A percentile compares a stretch with the other conserved stretches of the same genome.
Conservation (phyloP, 1,284 basidiomycete species). For the Ganoderma boninense region DNA sequence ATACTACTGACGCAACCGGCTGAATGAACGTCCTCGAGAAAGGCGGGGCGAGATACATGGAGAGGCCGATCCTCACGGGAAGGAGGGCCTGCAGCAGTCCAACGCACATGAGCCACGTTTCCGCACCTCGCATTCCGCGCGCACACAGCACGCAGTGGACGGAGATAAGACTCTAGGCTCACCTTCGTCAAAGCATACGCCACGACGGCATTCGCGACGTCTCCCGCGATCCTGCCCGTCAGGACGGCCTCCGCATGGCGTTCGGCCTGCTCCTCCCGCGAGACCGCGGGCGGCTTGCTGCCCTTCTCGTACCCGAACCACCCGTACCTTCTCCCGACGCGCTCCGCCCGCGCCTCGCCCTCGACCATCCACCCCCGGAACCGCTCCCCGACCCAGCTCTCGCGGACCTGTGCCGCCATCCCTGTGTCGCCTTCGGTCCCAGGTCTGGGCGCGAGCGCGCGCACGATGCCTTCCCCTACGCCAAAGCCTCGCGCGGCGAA, state of each 20-base stretch:
- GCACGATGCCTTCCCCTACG: constrained; percentile 74
- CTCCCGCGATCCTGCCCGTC: constrained; percentile 59
- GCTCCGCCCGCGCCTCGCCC: constrained; percentile 74
- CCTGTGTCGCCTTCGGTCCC: background rate
- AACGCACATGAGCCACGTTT: background rate
- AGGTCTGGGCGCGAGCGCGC: constrained; percentile 37
- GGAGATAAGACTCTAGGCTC: constrained; percentile 29
- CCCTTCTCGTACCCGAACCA: constrained; percentile 81
- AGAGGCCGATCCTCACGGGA: constrained; percentile 29
- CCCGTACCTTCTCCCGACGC: constrained; percentile 83
- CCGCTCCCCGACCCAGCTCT: constrained; percentile 51
- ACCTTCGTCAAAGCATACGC: constrained; percentile 91
- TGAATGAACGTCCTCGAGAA: constrained; percentile 29
- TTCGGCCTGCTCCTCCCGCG: constrained; percentile 16
- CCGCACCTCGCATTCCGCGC: background rate
- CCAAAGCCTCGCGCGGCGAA: constrained; percentile 75
- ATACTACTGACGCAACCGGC: constrained; percentile 20
- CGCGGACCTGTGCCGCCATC: constrained; percentile 16
- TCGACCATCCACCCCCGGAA: constrained; percentile 74
- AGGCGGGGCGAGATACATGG: constrained; percentile 28
- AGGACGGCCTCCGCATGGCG: constrained; percentile 19
- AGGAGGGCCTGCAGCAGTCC: constrained; percentile 21
- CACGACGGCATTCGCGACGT: constrained; percentile 80
- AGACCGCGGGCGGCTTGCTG: constrained; percentile 29
- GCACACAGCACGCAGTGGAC: background rate